phyloP scores from a whole-genome alignment of 2,329 filamentous ascomycete genomes.

The Colletotrichum sp. region DNA sequence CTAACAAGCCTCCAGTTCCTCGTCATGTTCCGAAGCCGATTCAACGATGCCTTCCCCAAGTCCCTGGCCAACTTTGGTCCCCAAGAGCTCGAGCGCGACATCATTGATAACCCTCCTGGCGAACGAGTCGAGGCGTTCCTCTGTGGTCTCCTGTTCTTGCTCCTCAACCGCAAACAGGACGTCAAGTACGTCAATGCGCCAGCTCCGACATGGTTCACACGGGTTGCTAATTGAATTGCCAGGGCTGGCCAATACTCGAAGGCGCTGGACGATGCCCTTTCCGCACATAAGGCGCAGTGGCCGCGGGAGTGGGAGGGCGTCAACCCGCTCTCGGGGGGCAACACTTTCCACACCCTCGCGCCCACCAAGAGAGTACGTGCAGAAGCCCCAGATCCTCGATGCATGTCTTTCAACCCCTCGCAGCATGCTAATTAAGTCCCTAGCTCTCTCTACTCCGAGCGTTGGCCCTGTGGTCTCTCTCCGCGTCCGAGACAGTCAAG shows the following conservation, averaged over 20 bases:
- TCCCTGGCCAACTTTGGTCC: constrained; percentile 90
- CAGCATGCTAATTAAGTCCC: background rate
- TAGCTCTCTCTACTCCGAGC: constrained; percentile 85
- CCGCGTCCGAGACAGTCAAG: constrained; percentile 85
- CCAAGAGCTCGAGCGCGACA: constrained; percentile 90
- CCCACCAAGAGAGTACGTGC: constrained; percentile 77
- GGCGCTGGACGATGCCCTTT: constrained; percentile 91
- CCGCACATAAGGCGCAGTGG: constrained; percentile 88
- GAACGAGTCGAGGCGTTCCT: constrained; percentile 87
- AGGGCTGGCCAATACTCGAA: constrained; percentile 93
- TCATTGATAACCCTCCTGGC: constrained; percentile 78
- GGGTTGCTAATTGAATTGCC: constrained; percentile 15
- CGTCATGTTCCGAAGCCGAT: constrained; percentile 96
- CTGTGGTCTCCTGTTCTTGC: constrained; percentile 85
- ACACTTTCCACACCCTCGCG: constrained; percentile 82
- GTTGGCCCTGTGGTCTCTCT: constrained; percentile 86
- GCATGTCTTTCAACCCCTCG: background rate
- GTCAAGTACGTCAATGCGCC: constrained; percentile 76
- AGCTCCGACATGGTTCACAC: background rate
- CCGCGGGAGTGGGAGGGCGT: constrained; percentile 80
- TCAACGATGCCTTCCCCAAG: constrained; percentile 87
- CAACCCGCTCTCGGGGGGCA: constrained; percentile 82
- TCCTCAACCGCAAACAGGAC: constrained; percentile 97
- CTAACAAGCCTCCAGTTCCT: constrained; percentile 74
- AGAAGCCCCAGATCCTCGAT: background rate